Evolutionary conservation across 441 rosid genomes (phyloP).

Genomic region (Pelargonium myrrhifolium): DNA sequence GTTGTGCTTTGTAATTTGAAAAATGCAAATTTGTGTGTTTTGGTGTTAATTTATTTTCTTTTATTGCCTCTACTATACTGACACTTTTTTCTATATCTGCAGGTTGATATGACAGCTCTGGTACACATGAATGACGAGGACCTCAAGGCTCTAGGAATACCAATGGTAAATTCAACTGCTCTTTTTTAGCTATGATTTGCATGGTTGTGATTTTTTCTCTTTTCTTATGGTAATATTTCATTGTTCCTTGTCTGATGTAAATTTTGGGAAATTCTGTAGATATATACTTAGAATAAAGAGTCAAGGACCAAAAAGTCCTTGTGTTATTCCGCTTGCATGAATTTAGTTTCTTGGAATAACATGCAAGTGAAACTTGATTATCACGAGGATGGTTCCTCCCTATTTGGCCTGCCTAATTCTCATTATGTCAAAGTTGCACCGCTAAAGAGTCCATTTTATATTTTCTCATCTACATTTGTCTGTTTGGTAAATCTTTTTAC

Average conservation of each 20-base stretch:
- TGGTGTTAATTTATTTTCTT: constrained; percentile 10
- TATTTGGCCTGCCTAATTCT: background rate
- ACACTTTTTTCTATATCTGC: constrained; percentile 20
- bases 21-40: background rate
- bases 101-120: constrained; percentile 98
- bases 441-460: background rate
- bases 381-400: background rate
- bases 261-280: background rate
- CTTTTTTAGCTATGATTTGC: constrained; percentile 11
- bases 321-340: background rate
- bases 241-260: background rate
- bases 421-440: background rate
- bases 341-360: background rate
- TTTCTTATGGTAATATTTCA: constrained; percentile 1
- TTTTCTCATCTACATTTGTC: background rate
- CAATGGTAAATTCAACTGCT: constrained; percentile 52
- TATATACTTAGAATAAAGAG: background rate
- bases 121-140: constrained; percentile 90
- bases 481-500: background rate
- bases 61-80: constrained; percentile 12
- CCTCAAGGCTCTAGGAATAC: constrained; percentile 82
- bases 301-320: background rate
- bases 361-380: background rate
- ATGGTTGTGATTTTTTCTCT: background rate
- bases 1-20: constrained; percentile 4